Conservation (phyloP, 306 rosid genomes). For the Amphicarpaea edgeworthii region DNA sequence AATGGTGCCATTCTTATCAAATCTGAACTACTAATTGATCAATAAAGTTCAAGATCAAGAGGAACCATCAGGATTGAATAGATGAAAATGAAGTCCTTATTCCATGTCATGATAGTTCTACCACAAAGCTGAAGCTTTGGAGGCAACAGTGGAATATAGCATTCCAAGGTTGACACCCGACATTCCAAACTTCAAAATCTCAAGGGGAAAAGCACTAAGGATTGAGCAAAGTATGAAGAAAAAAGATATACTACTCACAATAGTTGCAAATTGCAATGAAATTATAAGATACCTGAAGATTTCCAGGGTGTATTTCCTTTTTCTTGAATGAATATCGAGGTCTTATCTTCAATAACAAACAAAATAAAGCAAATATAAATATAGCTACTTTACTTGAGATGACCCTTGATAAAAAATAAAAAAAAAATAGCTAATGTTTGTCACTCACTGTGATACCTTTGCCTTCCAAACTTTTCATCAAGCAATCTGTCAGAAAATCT, state of each 20-base stretch:
- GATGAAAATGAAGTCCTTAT: background rate
- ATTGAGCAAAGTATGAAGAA: background rate
- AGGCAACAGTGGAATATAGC: constrained; percentile 20
- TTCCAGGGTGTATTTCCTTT: constrained; percentile 92
- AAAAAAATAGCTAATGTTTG: constrained; percentile 19
- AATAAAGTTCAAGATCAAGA: constrained; percentile 29
- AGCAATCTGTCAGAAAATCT: constrained; percentile 92
- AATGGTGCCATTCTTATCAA: constrained; percentile 4
- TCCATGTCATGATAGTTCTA: constrained; percentile 7
- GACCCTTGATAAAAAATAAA: background rate
- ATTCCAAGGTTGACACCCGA: background rate
- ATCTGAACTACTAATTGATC: constrained; percentile 23
- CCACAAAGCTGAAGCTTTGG: background rate
- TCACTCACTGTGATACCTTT: constrained; percentile 85
- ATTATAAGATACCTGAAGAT: constrained; percentile 79
- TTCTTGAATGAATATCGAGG: constrained; percentile 93
- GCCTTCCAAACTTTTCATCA: constrained; percentile 95
- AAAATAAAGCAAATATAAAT: constrained; percentile 23
- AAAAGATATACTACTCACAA: background rate
- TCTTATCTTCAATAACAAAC: constrained; percentile 64
- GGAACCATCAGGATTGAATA: constrained; percentile 23
- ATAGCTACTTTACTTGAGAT: constrained; percentile 30
- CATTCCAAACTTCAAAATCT: background rate
- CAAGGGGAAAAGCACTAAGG: background rate
- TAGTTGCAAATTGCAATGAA: constrained; percentile 12